Conservation (phyloP, 2,329 filamentous ascomycete species). For the Colletotrichum eleusines region DNA sequence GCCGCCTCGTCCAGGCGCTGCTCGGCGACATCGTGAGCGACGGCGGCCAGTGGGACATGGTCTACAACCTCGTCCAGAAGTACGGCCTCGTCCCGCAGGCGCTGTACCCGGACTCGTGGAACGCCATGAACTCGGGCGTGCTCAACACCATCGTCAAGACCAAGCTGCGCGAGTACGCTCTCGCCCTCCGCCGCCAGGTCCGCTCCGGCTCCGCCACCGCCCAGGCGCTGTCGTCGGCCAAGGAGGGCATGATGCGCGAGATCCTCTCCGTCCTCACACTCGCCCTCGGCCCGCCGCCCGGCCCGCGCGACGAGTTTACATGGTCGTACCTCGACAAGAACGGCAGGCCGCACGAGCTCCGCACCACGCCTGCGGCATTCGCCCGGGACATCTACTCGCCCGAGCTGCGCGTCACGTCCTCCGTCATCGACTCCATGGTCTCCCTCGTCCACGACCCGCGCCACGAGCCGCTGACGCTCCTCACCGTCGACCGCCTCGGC, state of each 20-base stretch:
- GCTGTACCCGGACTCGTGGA: conserved; percentile 86
- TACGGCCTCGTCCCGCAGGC: conserved; percentile 89
- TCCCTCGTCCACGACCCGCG: conserved; percentile 89
- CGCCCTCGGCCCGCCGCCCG: conserved; percentile 83
- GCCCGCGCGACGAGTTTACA: conserved; percentile 74
- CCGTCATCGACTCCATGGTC: conserved; percentile 76
- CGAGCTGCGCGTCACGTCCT: conserved; percentile 69
- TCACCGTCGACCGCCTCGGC: conserved; percentile 83
- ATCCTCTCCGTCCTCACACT: conserved; percentile 86
- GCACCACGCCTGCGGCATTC: conserved; percentile 77
- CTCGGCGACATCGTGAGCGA: conserved; percentile 78
- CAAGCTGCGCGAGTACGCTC: conserved; percentile 86
- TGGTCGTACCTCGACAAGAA: conserved; percentile 84
- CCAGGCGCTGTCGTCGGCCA: conserved; percentile 62
- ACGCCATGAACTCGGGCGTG: conserved; percentile 76
- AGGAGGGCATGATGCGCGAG: conserved; percentile 82
- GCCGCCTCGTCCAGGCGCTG: conserved; percentile 78
- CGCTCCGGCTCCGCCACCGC: conserved; percentile 48
- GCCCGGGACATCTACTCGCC: conserved; percentile 74
- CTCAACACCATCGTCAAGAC: conserved; percentile 83
- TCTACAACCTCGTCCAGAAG: conserved; percentile 85
- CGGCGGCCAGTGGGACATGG: conserved; percentile 94
- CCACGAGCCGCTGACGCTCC: conserved; percentile 76
- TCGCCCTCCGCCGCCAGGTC: conserved; percentile 75
- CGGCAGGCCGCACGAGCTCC: conserved; percentile 72